Evolutionary conservation across 2,329 filamentous ascomycete genomes (phyloP), one percentile per base, ranked within the genome.

Genomic region (Aspergillus brunneoviolaceus): DNA sequence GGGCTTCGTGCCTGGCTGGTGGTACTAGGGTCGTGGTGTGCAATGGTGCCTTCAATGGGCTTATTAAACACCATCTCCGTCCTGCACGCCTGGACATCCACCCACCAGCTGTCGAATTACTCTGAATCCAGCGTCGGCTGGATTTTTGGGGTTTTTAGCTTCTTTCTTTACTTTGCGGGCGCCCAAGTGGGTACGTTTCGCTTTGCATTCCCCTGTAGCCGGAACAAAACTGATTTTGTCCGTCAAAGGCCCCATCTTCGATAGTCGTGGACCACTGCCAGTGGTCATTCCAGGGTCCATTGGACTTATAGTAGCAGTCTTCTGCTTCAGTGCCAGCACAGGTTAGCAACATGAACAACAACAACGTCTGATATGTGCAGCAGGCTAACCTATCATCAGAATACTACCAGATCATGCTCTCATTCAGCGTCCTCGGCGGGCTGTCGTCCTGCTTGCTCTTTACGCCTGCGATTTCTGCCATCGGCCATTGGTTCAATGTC

Each of bases 1-100:
- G 77, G 77, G 0, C 60, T 72, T 1, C 63, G 66, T 27, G 77
- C 78, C n/a, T 80, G 78, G 76, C 70, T 76, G 0, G 76, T 79
- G 3, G 78, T 79, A 2, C 60, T 74, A 1, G 79, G 77, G 10
- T 71, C 76, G 14, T 78, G 72, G 65, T 55, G 53, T 35, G 53
- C 53, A 19, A 76, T 79, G 60, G 67, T 76, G n/a, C 71, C 72
- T 12, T 72, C 71, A 10, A 75, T 80, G 56, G 78, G 78, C 3
- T 56, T 78, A 19, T 64, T 77, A 59, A 79, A 78, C 47, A 76
- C 73, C 7, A 66, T 77, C 12, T 74, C 74, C 1, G 72, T 76
- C 31, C 65, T 78, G 1, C 73, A 78, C 57, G 73, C 76, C 2
- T 78, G 72, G 70, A 69, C 75, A 6, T 67, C 67, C 21, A 66